These are phyloP conservation scores for Penicillium lividum DNA, from an alignment of 495 filamentous ascomycete genomes.

Conservation along the genomic window DNA sequence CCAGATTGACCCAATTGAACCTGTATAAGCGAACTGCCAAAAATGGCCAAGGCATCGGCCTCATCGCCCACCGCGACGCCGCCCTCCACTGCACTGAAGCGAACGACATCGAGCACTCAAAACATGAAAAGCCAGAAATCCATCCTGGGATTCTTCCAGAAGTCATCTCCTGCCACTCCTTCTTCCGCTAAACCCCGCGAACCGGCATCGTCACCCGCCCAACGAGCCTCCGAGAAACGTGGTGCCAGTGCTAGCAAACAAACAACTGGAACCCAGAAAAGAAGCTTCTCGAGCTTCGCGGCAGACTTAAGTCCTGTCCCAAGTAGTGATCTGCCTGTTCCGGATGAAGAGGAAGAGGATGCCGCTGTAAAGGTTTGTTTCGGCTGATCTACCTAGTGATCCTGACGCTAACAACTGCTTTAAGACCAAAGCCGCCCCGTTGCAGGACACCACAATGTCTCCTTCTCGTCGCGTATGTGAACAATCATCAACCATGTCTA, in stretches of 20 bases:
- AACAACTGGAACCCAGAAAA: slow-evolving; percentile 24
- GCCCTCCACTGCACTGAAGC: slow-evolving; percentile 40
- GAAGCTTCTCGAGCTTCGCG: slow-evolving; percentile 43
- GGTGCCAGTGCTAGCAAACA: slow-evolving; percentile 27
- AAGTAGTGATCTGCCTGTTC: slow-evolving; percentile 66
- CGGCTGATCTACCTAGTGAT: slow-evolving; percentile 7
- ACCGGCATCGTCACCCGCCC: slow-evolving; percentile 45
- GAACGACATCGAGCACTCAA: slow-evolving; percentile 47
- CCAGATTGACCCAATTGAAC: slow-evolving; percentile 5
- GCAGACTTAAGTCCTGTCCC: slow-evolving; percentile 70
- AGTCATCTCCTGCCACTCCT: slow-evolving; percentile 53
- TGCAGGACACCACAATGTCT: slow-evolving; percentile 31
- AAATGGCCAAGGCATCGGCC: slow-evolving; percentile 42
- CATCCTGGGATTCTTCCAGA: slow-evolving; percentile 86
- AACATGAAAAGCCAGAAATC: slow-evolving; percentile 72
- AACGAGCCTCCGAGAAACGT: slow-evolving; percentile 39
- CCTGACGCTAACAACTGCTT: background rate
- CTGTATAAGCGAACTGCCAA: slow-evolving; percentile 10
- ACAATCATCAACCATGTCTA: background rate
- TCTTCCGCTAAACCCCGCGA: slow-evolving; percentile 34
- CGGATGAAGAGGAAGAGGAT: slow-evolving; percentile 40
- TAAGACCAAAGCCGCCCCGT: slow-evolving; percentile 23
- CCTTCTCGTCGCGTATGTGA: slow-evolving; percentile 49
- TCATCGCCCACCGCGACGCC: slow-evolving; percentile 47
- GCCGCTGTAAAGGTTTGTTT: slow-evolving; percentile 26